Evolutionary conservation across 2,329 filamentous ascomycete species (phyloP).

Genomic region (Seiridium cupressi): DNA sequence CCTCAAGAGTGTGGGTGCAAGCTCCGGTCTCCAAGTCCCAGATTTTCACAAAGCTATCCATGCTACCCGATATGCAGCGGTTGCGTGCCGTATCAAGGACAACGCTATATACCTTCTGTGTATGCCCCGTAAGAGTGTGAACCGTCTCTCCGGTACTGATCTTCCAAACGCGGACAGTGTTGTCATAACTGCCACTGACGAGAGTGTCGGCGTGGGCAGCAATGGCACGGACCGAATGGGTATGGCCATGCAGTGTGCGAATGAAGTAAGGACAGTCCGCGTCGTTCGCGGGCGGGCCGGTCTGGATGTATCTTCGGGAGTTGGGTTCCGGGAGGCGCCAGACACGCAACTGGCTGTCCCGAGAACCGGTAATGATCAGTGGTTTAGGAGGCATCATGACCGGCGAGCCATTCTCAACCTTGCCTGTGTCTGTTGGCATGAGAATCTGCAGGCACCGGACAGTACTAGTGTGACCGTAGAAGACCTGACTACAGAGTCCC

Average conservation of each 20-base stretch:
- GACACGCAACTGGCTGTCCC: slow-evolving; percentile 89
- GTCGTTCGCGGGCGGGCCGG: slow-evolving; percentile 68
- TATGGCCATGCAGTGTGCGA: slow-evolving; percentile 80
- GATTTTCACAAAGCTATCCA: slow-evolving; percentile 97
- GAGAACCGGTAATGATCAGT: slow-evolving; percentile 93
- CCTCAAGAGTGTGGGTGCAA: slow-evolving; percentile 86
- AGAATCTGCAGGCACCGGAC: slow-evolving; percentile 94
- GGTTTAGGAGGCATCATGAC: slow-evolving; percentile 93
- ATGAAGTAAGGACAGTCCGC: slow-evolving; percentile 94
- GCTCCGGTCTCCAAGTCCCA: slow-evolving; percentile 89
- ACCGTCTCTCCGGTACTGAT: slow-evolving; percentile 91
- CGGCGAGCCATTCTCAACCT: slow-evolving; percentile 66
- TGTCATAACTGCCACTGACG: slow-evolving; percentile 97
- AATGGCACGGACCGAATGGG: slow-evolving; percentile 92
- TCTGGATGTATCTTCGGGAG: slow-evolving; percentile 76
- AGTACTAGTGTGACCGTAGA: slow-evolving; percentile 96
- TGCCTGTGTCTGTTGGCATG: slow-evolving; percentile 77
- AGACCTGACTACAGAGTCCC: slow-evolving; percentile 89
- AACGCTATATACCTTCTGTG: slow-evolving; percentile 94
- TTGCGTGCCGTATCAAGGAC: slow-evolving; percentile 90
- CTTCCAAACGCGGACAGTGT: slow-evolving; percentile 92
- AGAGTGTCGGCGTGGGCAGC: slow-evolving; percentile 92
- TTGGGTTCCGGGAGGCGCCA: slow-evolving; percentile 87
- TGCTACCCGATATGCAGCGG: slow-evolving; percentile 94
- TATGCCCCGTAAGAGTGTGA: slow-evolving; percentile 82